phyloP scores from a whole-genome alignment of 1,284 basidiomycete genomes.

The Trametes versicolor region DNA sequence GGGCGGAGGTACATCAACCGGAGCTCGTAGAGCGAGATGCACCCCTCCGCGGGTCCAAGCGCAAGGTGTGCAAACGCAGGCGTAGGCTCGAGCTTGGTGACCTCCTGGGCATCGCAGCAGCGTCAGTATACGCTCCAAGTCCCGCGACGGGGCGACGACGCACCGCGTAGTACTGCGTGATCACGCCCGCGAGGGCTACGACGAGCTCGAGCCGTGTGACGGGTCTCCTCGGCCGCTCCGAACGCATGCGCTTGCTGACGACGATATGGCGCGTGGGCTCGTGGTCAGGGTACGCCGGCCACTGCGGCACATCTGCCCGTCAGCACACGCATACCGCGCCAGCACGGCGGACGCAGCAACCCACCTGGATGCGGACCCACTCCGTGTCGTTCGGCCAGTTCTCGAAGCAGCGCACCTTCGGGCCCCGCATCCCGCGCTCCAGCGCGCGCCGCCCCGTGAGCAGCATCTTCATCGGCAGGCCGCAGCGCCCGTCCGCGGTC shows the following conservation, averaged over 20 bases:
- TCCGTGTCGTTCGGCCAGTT: conserved; percentile 18
- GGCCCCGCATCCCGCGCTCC: conserved; percentile 14
- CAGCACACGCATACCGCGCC: neutral
- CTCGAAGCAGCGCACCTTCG: conserved; percentile 24
- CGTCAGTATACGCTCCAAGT: neutral
- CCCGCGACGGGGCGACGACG: too few relatives aligned
- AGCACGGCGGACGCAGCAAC: neutral
- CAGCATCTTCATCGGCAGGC: conserved; percentile 25
- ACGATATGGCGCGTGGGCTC: conserved; percentile 19
- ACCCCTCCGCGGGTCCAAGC: conserved; percentile 21
- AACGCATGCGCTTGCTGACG: conserved; percentile 12
- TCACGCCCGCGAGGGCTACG: conserved; percentile 21
- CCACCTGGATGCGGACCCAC: conserved; percentile 30
- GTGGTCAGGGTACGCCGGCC: conserved; percentile 32
- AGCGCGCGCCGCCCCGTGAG: conserved; percentile 24
- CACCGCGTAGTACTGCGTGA: conserved; percentile 28
- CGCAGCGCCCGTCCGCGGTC: conserved; percentile 17
- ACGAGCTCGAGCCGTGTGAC: conserved; percentile 24
- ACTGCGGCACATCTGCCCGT: conserved; percentile 14
- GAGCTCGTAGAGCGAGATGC: conserved; percentile 27
- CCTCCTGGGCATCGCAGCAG: conserved; percentile 13
- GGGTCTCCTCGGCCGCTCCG: conserved; percentile 11
- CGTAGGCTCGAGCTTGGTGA: conserved; percentile 23
- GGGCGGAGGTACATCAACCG: conserved; percentile 27
- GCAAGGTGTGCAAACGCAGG: conserved; percentile 27